Evolutionary conservation across 495 filamentous ascomycete species (phyloP), one percentile per base, ranked within the genome.

Genomic region (Trichoderma parareesei): DNA sequence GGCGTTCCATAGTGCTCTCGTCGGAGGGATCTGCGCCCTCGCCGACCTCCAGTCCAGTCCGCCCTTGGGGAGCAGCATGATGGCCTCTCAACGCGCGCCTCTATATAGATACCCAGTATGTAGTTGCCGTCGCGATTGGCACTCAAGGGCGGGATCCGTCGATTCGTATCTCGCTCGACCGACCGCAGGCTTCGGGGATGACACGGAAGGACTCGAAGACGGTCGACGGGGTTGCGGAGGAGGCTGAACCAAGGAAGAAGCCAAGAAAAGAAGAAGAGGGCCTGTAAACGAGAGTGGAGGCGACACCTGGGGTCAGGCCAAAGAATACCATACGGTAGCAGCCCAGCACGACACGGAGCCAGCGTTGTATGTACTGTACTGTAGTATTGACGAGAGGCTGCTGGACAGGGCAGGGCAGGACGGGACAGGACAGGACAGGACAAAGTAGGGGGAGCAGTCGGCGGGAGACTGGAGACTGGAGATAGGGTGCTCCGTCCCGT

Each of bases 11-110:
- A 98, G 76, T 46, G 90, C 90, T 78, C 91, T 84, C 68, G 88
- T 87, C 65, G 92, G 91, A 4, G 93, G 93, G 68, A 98, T 79
- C 65, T 87, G 82, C 69, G 90, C 82, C 77, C 82, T 88, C 63
- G 95, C 86, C 68, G 91, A 89, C 81, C 96, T 97, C 90, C 93
- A 97, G 74, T 83, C 94, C 72, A 95, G 84, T 76, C 90, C 90
- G 75, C 90, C 90, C 76, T 95, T 96, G 62, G 90, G 89, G 68
- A 94, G 82, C 75, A 96, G 75, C 79, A 82, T 82, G 61, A 64
- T 64, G 70, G 68, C 65, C 67, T 70, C 66, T 72, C 70, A 43
- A 64, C 70, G 71, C 68, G 73, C 69, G 53, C 53, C 53, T 57
- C 53, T 10, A 27, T 38, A 35, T 75, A 70, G 75, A 73, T 62